Percentiles rank a stretch among this genome's conserved stretches.
Evolutionary conservation across 768 basidiomycete genomes (phyloP).

Genomic region (Termitomyces heimii): DNA sequence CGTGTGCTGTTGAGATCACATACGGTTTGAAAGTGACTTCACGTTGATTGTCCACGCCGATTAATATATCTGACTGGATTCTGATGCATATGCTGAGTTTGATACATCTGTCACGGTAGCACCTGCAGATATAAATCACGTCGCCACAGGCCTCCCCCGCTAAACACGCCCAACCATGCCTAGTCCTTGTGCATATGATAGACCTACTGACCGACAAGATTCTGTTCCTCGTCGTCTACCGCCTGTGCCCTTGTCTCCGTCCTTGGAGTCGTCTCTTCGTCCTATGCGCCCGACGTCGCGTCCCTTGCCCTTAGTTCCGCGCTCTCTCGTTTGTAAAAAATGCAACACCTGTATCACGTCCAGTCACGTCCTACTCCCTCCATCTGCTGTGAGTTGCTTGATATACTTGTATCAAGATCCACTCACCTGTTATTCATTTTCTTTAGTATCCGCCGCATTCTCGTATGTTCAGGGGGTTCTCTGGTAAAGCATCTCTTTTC

Average conservation of each 20-base stretch:
- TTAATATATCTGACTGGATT: not conserved
- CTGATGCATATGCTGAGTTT: slow-evolving; percentile 5
- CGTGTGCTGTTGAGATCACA: not conserved
- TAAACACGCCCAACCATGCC: slow-evolving; percentile 13
- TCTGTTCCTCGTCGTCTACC: slow-evolving; percentile 16
- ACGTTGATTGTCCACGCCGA: not conserved
- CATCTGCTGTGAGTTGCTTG: slow-evolving; percentile 29
- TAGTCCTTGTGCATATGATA: not conserved
- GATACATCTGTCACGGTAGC: slow-evolving; percentile 3
- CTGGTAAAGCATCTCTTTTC: slow-evolving; percentile 55
- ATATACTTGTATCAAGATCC: not conserved
- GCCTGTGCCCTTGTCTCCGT: slow-evolving; percentile 17
- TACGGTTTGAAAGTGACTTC: not conserved
- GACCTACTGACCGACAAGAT: slow-evolving; percentile 12
- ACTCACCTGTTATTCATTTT: not conserved
- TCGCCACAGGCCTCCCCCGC: not conserved
- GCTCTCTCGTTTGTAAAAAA: slow-evolving; percentile 38
- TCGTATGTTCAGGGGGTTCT: slow-evolving; percentile 48
- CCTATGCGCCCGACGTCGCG: slow-evolving; percentile 24
- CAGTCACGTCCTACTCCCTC: slow-evolving; percentile 33
- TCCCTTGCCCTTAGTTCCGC: slow-evolving; percentile 45
- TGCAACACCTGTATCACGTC: slow-evolving; percentile 42
- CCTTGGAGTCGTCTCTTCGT: slow-evolving; percentile 1
- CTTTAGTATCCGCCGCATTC: slow-evolving; percentile 37
- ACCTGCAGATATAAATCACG: not conserved